Percentiles rank a stretch among this genome's conserved stretches.
phyloP scores from a whole-genome alignment of 352 stramenopile genomes.

The Blastocystis sp. region DNA sequence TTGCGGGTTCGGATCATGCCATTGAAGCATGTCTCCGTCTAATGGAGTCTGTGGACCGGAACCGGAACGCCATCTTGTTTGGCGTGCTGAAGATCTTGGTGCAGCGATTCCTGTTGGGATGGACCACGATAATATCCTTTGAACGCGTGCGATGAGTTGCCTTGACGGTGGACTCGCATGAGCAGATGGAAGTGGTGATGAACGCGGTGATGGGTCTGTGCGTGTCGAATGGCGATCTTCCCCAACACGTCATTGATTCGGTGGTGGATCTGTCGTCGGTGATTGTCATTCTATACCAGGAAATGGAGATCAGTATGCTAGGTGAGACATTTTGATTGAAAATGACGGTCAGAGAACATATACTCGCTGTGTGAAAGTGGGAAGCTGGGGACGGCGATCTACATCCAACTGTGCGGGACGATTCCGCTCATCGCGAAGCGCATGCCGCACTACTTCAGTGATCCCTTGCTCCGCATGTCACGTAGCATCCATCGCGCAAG shows the following conservation, averaged over 20 bases:
- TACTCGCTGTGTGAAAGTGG: constrained; percentile 12
- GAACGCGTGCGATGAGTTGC: background rate
- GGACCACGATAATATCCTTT: constrained; percentile 45
- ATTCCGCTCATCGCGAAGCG: background rate
- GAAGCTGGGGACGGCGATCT: background rate
- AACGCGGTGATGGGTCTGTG: background rate
- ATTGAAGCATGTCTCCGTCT: constrained; percentile 20
- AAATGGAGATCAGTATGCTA: background rate
- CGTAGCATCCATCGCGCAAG: background rate
- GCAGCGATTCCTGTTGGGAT: background rate
- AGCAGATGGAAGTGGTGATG: background rate
- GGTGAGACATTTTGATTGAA: background rate
- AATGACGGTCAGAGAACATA: background rate
- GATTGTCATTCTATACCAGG: background rate
- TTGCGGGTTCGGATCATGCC: background rate
- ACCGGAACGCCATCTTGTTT: constrained; percentile 30
- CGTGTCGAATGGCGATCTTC: background rate
- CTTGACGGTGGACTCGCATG: background rate
- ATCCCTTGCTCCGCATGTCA: background rate
- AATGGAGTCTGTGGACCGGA: background rate
- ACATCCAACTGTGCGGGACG: background rate
- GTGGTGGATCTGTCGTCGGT: background rate
- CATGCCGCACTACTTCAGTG: constrained; percentile 32
- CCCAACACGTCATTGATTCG: background rate
- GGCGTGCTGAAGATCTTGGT: constrained; percentile 32